Evolutionary conservation across 2,329 filamentous ascomycete genomes (phyloP), one percentile per base, ranked within the genome.

Genomic region (Aspergillus brasiliensis): DNA sequence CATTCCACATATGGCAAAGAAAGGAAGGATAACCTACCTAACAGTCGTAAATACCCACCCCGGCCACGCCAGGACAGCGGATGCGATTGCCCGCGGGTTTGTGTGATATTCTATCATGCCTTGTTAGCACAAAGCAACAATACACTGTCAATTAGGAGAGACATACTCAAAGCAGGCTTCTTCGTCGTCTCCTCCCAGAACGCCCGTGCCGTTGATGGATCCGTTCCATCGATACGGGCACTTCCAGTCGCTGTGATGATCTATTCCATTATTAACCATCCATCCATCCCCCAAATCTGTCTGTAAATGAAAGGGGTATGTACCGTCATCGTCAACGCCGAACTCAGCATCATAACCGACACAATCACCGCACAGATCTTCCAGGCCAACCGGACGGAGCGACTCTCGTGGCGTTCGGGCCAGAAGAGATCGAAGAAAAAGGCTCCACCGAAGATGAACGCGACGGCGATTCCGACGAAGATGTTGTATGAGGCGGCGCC

Each of bases 381-480:
- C 84, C 84, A 87, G 0, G 83, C 81, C n/a, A 80, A 65, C 51
- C 81, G 80, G 3, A 86, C 83, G 19, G 75, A 69, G 19, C 62
- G 68, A 3, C 75, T 80, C 62, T 87, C 84, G 8, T 76, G 69
- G 51, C 84, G 78, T 54, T 84, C 83, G 0, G 84, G 84, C 82
- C 83, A 86, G 73, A 86, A 85, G 3, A 87, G 79, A 67, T 86
- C 84, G 71, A 86, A 86, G 76, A 86, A 86, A 76, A 86, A 86
- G 0, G 80, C 84, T 0, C 81, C 80, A 21, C 84, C 84, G 65
- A 87, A 86, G 65, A 86, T 82, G 48, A 80, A 83, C 13, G 84
- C 84, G 8, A 86, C 81, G 17, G 80, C 83, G 31, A 86, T 77
- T 19, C 84, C 84, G 7, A 83, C 80, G 62, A 85, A 86, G 66